Evolutionary conservation across 2,329 filamentous ascomycete species (phyloP), one percentile per base, ranked within the genome.

Genomic region (Colletotrichum plurivorum): DNA sequence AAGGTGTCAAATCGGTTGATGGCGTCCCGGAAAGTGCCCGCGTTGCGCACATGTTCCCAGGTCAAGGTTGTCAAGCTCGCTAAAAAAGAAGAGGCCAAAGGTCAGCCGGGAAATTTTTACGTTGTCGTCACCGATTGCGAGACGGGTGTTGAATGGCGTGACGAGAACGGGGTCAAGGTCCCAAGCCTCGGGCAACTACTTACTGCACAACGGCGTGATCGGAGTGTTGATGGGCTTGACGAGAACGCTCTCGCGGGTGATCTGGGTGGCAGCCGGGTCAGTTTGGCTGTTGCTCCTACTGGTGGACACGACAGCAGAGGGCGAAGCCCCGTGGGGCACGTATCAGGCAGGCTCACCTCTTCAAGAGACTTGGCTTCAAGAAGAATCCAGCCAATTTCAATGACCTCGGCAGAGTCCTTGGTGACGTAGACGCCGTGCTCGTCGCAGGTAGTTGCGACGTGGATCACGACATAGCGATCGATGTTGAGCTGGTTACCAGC

Each of bases 401-500:
- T 99, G 74, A 99, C 96, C 85, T 99, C 96, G 71, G 96, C 96
- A 69, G 96, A 98, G 84, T 99, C 96, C 84, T 98, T 98, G 70
- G 96, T 99, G 69, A 99, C 96, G 82, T 99, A 99, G 73, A 99
- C 96, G 72, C 96, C 96, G 84, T 99, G 96, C 82, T 99, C 96
- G 82, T 99, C 96, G 84, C 96, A 99, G 75, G 96, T 99, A 43
- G 96, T 99, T 73, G 96, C 96, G 78, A 98, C 95, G 83, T 99
- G 96, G 81, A 98, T 97, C 78, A 99, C 94, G 74, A 98, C 93
- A 84, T 97, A 99, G 81, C 95, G 93, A 85, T 99, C 96, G 83
- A 97, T 89, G 84, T 92, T 92, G 75, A 91, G 87, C 75, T 89
- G 89, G 58, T 85, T 86, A 79, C 80, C 78, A 75, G 84, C 84